Conservation (phyloP, 1,284 basidiomycete genomes). For the Ustilago crameri region DNA sequence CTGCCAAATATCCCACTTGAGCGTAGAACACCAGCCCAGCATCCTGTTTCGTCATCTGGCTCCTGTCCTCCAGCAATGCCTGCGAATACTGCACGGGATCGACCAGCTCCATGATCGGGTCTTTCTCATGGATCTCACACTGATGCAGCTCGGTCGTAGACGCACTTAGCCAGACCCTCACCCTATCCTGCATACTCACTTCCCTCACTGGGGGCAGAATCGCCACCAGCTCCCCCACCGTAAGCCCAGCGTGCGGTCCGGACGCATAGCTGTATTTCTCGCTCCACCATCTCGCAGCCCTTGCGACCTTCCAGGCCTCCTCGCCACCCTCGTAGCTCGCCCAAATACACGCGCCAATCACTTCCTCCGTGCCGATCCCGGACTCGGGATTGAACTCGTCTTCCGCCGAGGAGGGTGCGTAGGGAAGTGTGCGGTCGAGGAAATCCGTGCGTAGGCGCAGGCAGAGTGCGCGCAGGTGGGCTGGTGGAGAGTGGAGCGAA, state of each 20-base stretch:
- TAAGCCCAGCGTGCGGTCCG: constrained; percentile 29
- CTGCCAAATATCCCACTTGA: constrained; percentile 5
- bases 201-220: constrained; percentile 38
- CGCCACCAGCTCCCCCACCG: constrained; percentile 42
- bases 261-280: constrained; percentile 40
- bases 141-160: constrained; percentile 34
- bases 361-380: constrained; percentile 42
- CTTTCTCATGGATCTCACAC: constrained; percentile 27
- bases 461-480: no score
- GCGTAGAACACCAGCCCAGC: constrained; percentile 24
- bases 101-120: constrained; percentile 27
- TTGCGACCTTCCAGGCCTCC: constrained; percentile 14
- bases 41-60: constrained; percentile 23
- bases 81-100: constrained; percentile 19
- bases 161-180: constrained; percentile 30
- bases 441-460: no score
- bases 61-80: neutral
- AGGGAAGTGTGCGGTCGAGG: no score
- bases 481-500: no score
- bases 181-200: constrained; percentile 33
- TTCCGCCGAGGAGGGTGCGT: no score
- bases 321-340: constrained; percentile 24
- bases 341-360: constrained; percentile 34
- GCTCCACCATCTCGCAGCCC: constrained; percentile 40
- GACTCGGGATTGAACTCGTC: constrained; percentile 37